phyloP scores from a whole-genome alignment of 2,329 filamentous ascomycete genomes.

The Sphaceloma murrayae region DNA sequence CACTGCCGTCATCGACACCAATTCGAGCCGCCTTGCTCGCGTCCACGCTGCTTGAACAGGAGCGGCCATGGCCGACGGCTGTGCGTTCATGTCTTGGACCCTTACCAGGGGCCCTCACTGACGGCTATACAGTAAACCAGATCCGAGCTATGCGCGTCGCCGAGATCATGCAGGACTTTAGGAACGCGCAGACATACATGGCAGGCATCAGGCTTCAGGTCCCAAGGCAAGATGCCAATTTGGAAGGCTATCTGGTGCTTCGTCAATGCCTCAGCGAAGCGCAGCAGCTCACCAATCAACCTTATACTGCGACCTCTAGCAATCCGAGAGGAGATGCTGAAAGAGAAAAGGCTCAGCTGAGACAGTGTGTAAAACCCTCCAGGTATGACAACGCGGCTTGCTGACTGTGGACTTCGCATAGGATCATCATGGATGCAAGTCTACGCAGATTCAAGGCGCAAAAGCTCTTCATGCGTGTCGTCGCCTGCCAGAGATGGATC shows the following conservation, averaged over 20 bases:
- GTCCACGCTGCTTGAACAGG: too few species aligned
- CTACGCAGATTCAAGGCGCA: conserved; percentile 53
- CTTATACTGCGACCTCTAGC: conserved; percentile 39
- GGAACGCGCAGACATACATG: conserved; percentile 51
- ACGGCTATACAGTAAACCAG: conserved; percentile 46
- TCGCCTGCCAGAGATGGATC: conserved; percentile 50
- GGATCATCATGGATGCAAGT: conserved; percentile 51
- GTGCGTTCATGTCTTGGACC: conserved; percentile 37
- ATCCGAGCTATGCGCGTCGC: conserved; percentile 53
- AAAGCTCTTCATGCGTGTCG: conserved; percentile 49
- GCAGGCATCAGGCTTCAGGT: conserved; percentile 37
- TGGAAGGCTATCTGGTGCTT: conserved; percentile 50
- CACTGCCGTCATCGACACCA: neutral
- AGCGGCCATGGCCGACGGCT: conserved; percentile 46
- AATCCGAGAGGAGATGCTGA: conserved; percentile 41
- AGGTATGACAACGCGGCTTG: conserved; percentile 20
- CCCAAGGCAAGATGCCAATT: conserved; percentile 29
- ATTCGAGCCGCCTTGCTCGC: too few species aligned
- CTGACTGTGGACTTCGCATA: conserved; percentile 26
- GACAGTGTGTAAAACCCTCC: conserved; percentile 36
- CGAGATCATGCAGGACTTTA: conserved; percentile 56
- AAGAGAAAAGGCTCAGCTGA: conserved; percentile 47
- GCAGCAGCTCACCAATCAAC: conserved; percentile 44
- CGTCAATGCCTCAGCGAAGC: conserved; percentile 48
- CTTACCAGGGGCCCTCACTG: conserved; percentile 16